phyloP scores from a whole-genome alignment of 352 stramenopile genomes.

The Globisporangium spiculum region DNA sequence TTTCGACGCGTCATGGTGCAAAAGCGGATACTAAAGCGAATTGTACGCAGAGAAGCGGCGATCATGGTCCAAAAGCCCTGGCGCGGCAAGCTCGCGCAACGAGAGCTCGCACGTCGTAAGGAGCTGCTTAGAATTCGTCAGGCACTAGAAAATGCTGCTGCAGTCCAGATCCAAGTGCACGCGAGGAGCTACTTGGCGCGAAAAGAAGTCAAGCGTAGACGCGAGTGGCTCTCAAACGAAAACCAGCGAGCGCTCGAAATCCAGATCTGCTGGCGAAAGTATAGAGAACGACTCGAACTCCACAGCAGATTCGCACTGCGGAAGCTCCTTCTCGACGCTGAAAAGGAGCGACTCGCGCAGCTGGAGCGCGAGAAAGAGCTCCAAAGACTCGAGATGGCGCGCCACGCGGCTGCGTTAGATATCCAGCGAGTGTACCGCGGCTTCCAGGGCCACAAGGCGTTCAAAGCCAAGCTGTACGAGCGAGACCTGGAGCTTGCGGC shows the following conservation, averaged over 20 bases:
- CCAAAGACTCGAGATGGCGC: conserved; percentile 5
- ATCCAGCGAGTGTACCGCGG: conserved; percentile 46
- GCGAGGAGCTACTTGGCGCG: conserved; percentile 27
- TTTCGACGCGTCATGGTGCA: conserved; percentile 36
- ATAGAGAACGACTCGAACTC: conserved; percentile 15
- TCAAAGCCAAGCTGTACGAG: conserved; percentile 14
- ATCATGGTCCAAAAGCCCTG: conserved; percentile 35
- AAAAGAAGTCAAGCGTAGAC: conserved; percentile 7
- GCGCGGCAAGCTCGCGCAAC: conserved; percentile 25
- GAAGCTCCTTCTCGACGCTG: conserved; percentile 28
- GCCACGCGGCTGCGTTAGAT: conserved; percentile 21
- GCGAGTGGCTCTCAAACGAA: conserved; percentile 23
- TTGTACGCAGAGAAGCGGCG: conserved; percentile 24
- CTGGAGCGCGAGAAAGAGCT: conserved; percentile 25
- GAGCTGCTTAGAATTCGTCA: conserved; percentile 9
- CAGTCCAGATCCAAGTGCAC: conserved; percentile 28
- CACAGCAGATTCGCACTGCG: conserved; percentile 26
- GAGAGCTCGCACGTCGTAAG: conserved; percentile 19
- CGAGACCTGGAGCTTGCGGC: conserved; percentile 30
- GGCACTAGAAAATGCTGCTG: conserved; percentile 21
- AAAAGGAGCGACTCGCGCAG: conserved; percentile 20
- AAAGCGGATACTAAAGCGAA: conserved; percentile 24
- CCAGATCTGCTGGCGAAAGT: conserved; percentile 29
- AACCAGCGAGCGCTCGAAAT: conserved; percentile 12
- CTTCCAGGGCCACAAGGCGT: conserved; percentile 28